These are phyloP conservation scores for Penicillium bialowiezense DNA, from an alignment of 495 filamentous ascomycete species.

Conservation along the genomic window DNA sequence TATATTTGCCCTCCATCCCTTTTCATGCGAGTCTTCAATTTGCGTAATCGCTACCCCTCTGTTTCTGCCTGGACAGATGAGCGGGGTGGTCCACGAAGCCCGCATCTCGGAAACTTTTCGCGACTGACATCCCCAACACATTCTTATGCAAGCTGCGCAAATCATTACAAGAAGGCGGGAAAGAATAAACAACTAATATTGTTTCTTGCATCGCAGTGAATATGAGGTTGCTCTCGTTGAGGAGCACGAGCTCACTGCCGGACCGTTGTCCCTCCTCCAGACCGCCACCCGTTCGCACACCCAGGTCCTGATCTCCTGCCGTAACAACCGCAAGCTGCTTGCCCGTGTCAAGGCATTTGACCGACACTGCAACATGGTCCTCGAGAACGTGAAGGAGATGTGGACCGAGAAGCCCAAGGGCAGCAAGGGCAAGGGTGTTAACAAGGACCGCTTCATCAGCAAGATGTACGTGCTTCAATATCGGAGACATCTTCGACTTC, in stretches of 20 bases:
- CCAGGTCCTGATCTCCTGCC: constrained; percentile 86
- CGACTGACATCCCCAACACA: constrained; percentile 15
- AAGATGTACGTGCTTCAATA: constrained; percentile 71
- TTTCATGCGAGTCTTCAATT: not conserved
- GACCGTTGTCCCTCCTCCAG: constrained; percentile 87
- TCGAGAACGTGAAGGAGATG: constrained; percentile 99
- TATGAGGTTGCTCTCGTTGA: constrained; percentile 87
- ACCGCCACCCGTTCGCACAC: constrained; percentile 83
- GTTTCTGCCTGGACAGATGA: constrained; percentile 11
- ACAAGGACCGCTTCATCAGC: constrained; percentile 98
- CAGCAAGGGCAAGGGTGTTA: constrained; percentile 85
- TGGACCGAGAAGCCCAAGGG: constrained; percentile 95
- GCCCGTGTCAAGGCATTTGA: constrained; percentile 85
- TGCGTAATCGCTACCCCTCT: not conserved
- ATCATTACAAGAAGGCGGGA: constrained; percentile 8
- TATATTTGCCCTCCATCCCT: not conserved
- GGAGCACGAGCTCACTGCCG: constrained; percentile 84
- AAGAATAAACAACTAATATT: constrained; percentile 20
- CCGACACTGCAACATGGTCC: constrained; percentile 96
- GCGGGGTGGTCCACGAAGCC: constrained; percentile 9
- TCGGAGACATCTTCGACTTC: not conserved
- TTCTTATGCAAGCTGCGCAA: constrained; percentile 21
- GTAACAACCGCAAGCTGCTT: constrained; percentile 83
- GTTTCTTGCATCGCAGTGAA: constrained; percentile 53
- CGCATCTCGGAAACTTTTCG: constrained; percentile 8